Base-by-base conservation (phyloP, 768 basidiomycete species). In the Sporobolomyces pararoseus region DNA sequence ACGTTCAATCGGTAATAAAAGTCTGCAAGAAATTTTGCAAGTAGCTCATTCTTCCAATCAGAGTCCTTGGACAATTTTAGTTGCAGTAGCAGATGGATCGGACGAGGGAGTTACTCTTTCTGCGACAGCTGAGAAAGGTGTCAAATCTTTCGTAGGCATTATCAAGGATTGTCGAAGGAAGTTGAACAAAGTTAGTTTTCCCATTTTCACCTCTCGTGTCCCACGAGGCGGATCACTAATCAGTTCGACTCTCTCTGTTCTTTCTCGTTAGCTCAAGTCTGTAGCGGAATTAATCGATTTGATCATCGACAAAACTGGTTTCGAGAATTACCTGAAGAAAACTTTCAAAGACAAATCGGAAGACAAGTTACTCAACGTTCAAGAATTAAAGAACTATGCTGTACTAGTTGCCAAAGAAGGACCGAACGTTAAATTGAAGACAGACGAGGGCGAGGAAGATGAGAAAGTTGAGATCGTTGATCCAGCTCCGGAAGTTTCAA, bases 291-390 rank as follows among this genome's bases (percentile, higher is more conserved):
- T 93, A 39, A 85, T 93, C 73, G 82, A 81, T 9, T 78, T 81
- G 12, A 79, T 90, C 1, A 73, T 89, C 4, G 82, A 85, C 7
- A 76, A 85, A 58, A 83, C 87, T 29, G 81, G 83, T 12, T 93
- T 91, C 77, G 82, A 86, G 75, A 84, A 83, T 16, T 84, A 91
- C 76, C 80, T 93, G 49, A 84, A 83, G 77, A 86, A 85, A 75
- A 86, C 86, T 0, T 85, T 89, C 53, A 57, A 82, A 78, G 47
- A 61, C 82, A 25, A 92, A 68, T 87, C 84, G 81, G 86, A 89
- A 46, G 84, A 83, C 44, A 81, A 89, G 46, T 88, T 88, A 89
- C 88, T 91, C 79, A 95, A 95, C 78, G 86, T 93, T 1, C 83
- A 88, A 74, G 91, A 93, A 79, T 81, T 95, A 71, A 47, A 71